Base-by-base conservation (phyloP, 495 filamentous ascomycete species). In the Clavariopsis aquatica region DNA sequence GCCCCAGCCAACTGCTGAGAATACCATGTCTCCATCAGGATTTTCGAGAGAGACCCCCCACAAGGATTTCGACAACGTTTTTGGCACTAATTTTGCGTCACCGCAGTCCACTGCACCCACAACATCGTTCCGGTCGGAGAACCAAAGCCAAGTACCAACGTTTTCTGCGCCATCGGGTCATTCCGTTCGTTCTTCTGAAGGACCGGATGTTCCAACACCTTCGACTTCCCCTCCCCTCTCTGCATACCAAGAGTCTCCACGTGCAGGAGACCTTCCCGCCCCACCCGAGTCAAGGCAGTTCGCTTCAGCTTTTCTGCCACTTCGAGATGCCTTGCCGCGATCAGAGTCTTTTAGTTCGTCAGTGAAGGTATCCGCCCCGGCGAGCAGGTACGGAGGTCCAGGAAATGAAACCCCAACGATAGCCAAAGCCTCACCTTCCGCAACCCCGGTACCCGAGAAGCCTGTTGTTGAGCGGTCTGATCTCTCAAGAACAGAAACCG, bases 51-150 rank as follows among this genome's bases (percentile, higher is more conserved):
- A 75, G 59, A 72, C 57, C 74, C 76, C 64, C 71, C 87, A 91
- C 53, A 85, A 85, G 70, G 85, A 86, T 22, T 94, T 96, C 74
- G 92, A 96, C 69, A 92, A 89, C 74, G 86, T 97, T 29, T 97
- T 96, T 73, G 92, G 93, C 1, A 89, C 89, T 41, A 79, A 87
- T 0, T 86, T 90, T 71, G 77, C 79, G 3, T 77, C 85, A 58
- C 76, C 71, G 17, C 62, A 69, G 49, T 52, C 61, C 29, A 59
- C 51, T 46, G 65, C 65, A 1, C 69, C 73, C 43, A 71, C 74
- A 29, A 85, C 86, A 27, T 85, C 90, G 8, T 93, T 92, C 79
- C 82, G 83, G 61, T 78, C 84, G 8, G 87, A 90, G 56, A 79
- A 81, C 9, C 73, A 73, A 20, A 72, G 38, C 24, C 60, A 72